Evolutionary conservation across 306 rosid species (phyloP).

Genomic region (Gastrolobium bilobum): DNA sequence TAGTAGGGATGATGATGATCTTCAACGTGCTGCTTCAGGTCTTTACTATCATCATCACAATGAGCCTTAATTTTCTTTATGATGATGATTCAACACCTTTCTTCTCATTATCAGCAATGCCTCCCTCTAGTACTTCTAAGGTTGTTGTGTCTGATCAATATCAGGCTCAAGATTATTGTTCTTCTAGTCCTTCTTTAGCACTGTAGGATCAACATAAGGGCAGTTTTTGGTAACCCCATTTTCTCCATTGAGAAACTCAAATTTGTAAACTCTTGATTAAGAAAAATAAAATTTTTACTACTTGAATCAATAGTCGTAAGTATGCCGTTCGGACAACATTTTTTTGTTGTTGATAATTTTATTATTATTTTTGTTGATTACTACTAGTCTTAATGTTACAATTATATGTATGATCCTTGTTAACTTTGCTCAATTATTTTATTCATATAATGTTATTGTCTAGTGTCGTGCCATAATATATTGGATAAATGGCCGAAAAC

Average conservation of each 20-base stretch:
- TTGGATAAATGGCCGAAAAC: background rate
- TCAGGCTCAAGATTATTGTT: conserved; percentile 13
- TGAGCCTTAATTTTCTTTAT: background rate
- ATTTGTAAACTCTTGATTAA: too few relatives aligned
- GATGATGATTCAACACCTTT: background rate
- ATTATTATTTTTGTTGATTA: background rate
- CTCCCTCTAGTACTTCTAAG: conserved; percentile 16
- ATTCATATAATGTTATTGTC: background rate
- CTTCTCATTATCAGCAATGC: conserved; percentile 18
- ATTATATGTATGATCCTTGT: background rate
- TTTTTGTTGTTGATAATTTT: background rate
- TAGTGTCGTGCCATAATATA: background rate
- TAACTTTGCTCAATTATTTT: background rate
- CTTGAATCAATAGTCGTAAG: background rate
- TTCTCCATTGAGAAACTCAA: too few relatives aligned
- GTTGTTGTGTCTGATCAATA: background rate
- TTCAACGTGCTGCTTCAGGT: conserved; percentile 48
- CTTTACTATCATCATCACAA: conserved; percentile 33
- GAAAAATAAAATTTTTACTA: background rate
- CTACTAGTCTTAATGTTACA: background rate
- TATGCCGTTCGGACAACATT: background rate
- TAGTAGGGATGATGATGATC: conserved; percentile 48
- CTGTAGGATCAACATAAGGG: conserved; percentile 1
- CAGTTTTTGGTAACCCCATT: too few relatives aligned
- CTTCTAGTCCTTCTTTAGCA: conserved; percentile 20